Base-by-base conservation (phyloP, 352 stramenopile species). In the Thalassiosira pacifica region DNA sequence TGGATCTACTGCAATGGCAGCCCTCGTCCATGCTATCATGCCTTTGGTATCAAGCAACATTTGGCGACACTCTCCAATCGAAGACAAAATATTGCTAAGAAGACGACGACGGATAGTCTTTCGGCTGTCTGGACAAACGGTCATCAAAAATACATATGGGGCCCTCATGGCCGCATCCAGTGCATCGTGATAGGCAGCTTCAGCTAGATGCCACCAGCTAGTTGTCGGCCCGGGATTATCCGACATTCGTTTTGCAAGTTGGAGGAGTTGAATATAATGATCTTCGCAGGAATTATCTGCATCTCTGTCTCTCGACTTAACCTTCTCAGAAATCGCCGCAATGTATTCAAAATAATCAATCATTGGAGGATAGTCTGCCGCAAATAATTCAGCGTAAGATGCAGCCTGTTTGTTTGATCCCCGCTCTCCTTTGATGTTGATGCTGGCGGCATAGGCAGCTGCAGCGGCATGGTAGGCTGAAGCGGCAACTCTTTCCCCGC, bases 71-170 rank as follows among this genome's bases (percentile, higher is more conserved):
- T 32, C 11, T 40, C 19, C 70, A 32, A 79, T 42, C 19, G 48
- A 61, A 34, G 53, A 9, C 19, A 72, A 71, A 2, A 68, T 29
- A 0, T 79, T 70, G 70, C 70, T 48, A 24, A 79, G 70, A 2
- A 79, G 29, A 31, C 31, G 53, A 27, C 70, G 70, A 59, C 60
- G 70, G 34, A 71, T 55, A 13, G 52, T 67, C 0, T 37, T 45
- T 45, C 18, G 68, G n/a, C 24, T 0, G 27, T 66, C 26, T 19
- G 64, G 10, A 9, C 55, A 22, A 31, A n/a, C n/a, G n/a, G 67
- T 75, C 67, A 61, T 75, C 67, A 75, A 75, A 64, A 75, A 75
- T 4, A 63, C 67, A 45, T 31, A 57, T 11, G 67, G 67, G 13
- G 19, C 53, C 24, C 31, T 57, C 55, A 79, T 79, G 1, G 70